phyloP scores from a whole-genome alignment of 148 eudicot species.

The Euryodendron excelsum region DNA sequence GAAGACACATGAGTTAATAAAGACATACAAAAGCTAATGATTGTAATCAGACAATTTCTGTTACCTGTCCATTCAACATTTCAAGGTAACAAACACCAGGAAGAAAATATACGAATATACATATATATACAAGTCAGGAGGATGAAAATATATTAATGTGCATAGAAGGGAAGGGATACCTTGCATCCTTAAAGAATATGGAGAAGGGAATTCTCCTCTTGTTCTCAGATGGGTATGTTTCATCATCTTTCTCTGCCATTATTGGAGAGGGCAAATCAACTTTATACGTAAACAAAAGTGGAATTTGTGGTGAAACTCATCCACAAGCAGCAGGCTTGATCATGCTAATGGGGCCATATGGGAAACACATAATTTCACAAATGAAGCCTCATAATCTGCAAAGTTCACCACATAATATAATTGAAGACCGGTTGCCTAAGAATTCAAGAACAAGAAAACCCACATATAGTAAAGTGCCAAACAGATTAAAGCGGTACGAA shows the following conservation, averaged over 20 bases:
- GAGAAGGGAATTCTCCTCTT: slow-evolving; percentile 38
- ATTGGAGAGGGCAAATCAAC: too few relatives aligned
- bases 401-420: not conserved
- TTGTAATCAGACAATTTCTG: not conserved
- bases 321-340: not conserved
- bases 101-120: not conserved
- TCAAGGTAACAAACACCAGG: not conserved
- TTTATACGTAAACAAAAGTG: too few relatives aligned
- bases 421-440: not conserved
- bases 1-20: not conserved
- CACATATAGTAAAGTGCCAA: too few relatives aligned
- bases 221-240: slow-evolving; percentile 26
- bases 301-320: too few relatives aligned
- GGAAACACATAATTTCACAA: not conserved
- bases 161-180: too few relatives aligned
- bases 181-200: slow-evolving; percentile 48
- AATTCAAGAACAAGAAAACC: not conserved
- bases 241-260: slow-evolving; percentile 47
- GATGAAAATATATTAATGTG: too few relatives aligned
- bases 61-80: not conserved
- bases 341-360: not conserved
- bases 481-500: too few relatives aligned
- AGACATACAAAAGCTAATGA: not conserved
- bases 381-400: slow-evolving; percentile 9
- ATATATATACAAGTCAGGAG: too few relatives aligned